Evolutionary conservation across 352 stramenopile species (phyloP).

Genomic region (Globisporangium cystogenes): DNA sequence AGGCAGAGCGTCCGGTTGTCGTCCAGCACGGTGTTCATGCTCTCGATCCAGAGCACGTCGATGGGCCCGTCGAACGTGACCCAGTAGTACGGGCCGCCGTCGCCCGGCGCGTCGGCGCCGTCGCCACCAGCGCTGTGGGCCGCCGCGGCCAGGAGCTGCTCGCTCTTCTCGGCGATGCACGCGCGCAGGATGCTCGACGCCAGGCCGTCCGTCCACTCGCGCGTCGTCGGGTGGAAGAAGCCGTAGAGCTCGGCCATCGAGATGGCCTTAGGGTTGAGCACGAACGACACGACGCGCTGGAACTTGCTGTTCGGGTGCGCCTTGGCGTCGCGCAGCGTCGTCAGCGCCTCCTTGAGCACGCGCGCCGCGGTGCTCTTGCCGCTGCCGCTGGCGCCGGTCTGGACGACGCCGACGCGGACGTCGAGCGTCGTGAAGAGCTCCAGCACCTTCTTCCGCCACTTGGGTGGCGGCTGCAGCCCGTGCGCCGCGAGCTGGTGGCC

Average conservation of each 20-base stretch:
- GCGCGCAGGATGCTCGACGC: conserved; percentile 62
- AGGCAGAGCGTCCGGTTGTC: conserved; percentile 91
- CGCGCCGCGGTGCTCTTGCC: conserved; percentile 57
- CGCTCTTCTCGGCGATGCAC: conserved; percentile 70
- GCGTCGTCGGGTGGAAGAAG: conserved; percentile 77
- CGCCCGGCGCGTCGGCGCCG: conserved; percentile 7
- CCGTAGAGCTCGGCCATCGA: conserved; percentile 79
- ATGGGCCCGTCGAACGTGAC: conserved; percentile 82
- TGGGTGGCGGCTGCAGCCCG: conserved; percentile 52
- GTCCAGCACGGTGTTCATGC: conserved; percentile 88
- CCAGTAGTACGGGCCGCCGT: conserved; percentile 63
- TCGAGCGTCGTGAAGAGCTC: conserved; percentile 92
- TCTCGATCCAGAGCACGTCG: conserved; percentile 83
- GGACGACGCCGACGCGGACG: conserved; percentile 85
- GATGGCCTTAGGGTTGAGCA: conserved; percentile 81
- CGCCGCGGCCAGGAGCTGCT: conserved; percentile 24
- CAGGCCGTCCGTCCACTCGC: conserved; percentile 81
- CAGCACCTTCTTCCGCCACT: conserved; percentile 86
- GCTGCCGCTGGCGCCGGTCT: conserved; percentile 64
- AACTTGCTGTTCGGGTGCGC: conserved; percentile 46
- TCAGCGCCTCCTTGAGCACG: conserved; percentile 47
- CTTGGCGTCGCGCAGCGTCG: conserved; percentile 35
- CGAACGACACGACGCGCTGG: conserved; percentile 47
- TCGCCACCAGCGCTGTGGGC: too few species aligned
- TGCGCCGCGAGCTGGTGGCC: conserved; percentile 54